A percentile compares a stretch with the other conserved stretches of the same genome.
phyloP scores from a whole-genome alignment of 169 alveolate genomes.

The Theileria orientalis region DNA sequence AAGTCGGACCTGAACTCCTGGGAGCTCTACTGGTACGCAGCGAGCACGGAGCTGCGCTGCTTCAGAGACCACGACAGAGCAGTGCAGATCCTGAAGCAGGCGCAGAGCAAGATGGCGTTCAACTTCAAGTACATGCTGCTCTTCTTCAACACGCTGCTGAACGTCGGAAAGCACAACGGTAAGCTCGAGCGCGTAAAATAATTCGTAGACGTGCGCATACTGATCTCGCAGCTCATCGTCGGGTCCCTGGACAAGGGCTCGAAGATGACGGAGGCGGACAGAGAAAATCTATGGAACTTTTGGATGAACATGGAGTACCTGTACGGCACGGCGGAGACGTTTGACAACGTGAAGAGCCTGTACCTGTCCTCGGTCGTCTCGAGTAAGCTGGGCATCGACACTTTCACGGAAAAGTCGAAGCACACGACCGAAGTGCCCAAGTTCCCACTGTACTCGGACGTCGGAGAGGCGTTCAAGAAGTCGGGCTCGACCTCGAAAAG shows the following conservation, averaged over 20 bases:
- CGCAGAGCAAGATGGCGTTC: constrained; percentile 44
- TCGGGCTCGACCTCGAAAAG: constrained; percentile 43
- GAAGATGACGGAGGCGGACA: constrained; percentile 35
- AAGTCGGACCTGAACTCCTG: constrained; percentile 37
- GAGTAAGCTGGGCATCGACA: constrained; percentile 41
- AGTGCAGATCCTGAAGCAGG: constrained; percentile 22
- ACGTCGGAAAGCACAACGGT: constrained; percentile 33
- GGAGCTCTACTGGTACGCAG: constrained; percentile 66
- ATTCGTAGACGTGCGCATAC: constrained; percentile 32
- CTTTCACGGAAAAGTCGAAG: constrained; percentile 47
- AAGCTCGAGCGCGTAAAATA: background rate
- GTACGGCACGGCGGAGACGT: constrained; percentile 46
- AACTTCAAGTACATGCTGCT: constrained; percentile 55
- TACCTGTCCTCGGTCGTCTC: constrained; percentile 27
- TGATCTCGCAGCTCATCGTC: constrained; percentile 26
- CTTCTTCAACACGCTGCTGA: constrained; percentile 36
- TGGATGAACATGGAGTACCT: constrained; percentile 60
- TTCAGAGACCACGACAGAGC: constrained; percentile 42
- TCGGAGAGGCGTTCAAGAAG: constrained; percentile 30
- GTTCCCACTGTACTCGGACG: constrained; percentile 35
- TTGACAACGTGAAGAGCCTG: constrained; percentile 17
- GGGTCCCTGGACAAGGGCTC: constrained; percentile 38
- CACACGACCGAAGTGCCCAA: background rate
- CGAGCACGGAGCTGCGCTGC: constrained; percentile 58
- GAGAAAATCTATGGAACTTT: constrained; percentile 31